Evolutionary conservation across 2,329 filamentous ascomycete genomes (phyloP).

Genomic region (Myriangium duriaei): DNA sequence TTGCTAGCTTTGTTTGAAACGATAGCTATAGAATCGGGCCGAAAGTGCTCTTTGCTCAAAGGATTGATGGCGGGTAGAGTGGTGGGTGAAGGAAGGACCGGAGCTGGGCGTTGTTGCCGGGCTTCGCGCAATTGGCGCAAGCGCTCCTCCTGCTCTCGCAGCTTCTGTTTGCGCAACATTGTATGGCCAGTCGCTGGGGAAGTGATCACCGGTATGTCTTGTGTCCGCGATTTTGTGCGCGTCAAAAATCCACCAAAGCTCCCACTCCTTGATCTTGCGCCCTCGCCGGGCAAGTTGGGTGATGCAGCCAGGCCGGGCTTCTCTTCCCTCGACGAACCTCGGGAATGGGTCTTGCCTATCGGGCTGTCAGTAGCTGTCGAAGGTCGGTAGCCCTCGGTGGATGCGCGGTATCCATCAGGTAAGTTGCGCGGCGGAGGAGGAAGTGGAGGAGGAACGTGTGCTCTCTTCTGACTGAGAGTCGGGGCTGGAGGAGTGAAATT

Average conservation of each 20-base stretch:
- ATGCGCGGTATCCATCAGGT: slow-evolving; percentile 7
- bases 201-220: slow-evolving; percentile 11
- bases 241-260: slow-evolving; percentile 12
- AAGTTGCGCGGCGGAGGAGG: slow-evolving; percentile 9
- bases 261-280: slow-evolving; percentile 3
- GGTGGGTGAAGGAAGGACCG: slow-evolving; percentile 41
- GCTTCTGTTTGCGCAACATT: slow-evolving; percentile 28
- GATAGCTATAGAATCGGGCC: slow-evolving; percentile 51
- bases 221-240: slow-evolving; percentile 10
- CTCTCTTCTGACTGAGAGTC: background rate
- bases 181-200: slow-evolving; percentile 6
- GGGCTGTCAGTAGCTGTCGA: slow-evolving; percentile 9
- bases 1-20: slow-evolving; percentile 35
- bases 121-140: slow-evolving; percentile 44
- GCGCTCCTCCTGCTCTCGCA: slow-evolving; percentile 38
- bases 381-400: slow-evolving; percentile 6
- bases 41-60: slow-evolving; percentile 49
- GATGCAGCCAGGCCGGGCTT: background rate
- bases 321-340: slow-evolving; percentile 7
- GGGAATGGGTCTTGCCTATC: slow-evolving; percentile 7
- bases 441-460: slow-evolving; percentile 9
- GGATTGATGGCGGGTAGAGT: slow-evolving; percentile 39
- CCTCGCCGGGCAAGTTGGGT: slow-evolving; percentile 3
- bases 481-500: slow-evolving; percentile 10
- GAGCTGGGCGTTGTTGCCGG: slow-evolving; percentile 43